These are phyloP conservation scores for Pythium coloratum DNA, from an alignment of 352 stramenopile species.

Conservation along the genomic window DNA sequence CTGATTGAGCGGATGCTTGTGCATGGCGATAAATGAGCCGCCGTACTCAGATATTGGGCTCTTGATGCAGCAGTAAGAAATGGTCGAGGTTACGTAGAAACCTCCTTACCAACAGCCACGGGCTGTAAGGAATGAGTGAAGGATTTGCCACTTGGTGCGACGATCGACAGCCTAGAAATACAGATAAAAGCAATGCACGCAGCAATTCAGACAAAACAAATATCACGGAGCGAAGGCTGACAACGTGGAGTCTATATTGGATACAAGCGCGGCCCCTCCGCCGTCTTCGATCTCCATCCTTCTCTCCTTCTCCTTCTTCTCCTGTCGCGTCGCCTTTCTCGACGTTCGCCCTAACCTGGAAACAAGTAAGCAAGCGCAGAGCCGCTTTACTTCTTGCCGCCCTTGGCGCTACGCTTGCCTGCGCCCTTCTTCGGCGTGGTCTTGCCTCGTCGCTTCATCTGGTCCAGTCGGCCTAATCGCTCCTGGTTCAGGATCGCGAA, in stretches of 20 bases:
- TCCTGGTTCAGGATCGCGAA: constrained; percentile 83
- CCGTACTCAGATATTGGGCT: too few relatives aligned
- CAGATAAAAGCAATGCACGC: not conserved
- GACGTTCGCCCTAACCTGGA: not conserved
- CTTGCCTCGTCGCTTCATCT: constrained; percentile 88
- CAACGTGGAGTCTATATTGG: not conserved
- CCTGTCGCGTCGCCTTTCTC: not conserved
- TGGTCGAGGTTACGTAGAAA: too few relatives aligned
- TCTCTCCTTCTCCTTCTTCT: not conserved
- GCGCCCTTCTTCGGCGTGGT: constrained; percentile 85
- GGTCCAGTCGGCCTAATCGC: constrained; percentile 72
- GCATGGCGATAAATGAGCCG: too few relatives aligned
- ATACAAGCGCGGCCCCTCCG: not conserved
- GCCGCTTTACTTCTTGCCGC: constrained; percentile 61
- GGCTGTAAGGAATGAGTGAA: too few relatives aligned
- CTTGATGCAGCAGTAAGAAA: too few relatives aligned
- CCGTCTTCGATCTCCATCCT: not conserved
- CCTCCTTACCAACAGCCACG: too few relatives aligned
- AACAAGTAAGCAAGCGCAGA: not conserved
- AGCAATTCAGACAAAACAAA: not conserved
- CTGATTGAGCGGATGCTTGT: too few relatives aligned
- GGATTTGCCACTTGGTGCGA: too few relatives aligned
- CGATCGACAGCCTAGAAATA: too few relatives aligned
- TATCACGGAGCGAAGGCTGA: not conserved
- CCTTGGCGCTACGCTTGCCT: constrained; percentile 60